These are phyloP conservation scores for Nicotiana paniculata DNA, from an alignment of 257 asterid genomes.

Conservation along the genomic window DNA sequence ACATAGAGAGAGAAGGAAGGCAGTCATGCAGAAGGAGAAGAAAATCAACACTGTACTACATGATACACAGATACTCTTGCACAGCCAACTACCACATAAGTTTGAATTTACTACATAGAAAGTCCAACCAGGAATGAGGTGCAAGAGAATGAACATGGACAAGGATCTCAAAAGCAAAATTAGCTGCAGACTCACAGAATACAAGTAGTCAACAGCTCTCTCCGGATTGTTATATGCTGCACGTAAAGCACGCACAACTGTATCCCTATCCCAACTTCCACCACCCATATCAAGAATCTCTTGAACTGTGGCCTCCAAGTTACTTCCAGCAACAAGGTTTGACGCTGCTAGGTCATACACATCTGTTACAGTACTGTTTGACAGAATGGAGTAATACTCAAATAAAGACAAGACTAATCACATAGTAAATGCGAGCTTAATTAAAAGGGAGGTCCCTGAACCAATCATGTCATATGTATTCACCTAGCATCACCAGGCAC, in stretches of 20 bases:
- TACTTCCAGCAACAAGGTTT: conserved; percentile 75
- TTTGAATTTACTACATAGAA: neutral
- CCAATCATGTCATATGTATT: conserved; percentile 24
- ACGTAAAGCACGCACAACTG: conserved; percentile 70
- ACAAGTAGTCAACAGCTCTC: conserved; percentile 86
- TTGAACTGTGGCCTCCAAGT: conserved; percentile 68
- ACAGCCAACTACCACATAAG: neutral
- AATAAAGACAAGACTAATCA: neutral
- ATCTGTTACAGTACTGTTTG: conserved; percentile 49
- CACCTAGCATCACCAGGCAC: conserved; percentile 37
- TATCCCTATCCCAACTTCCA: conserved; percentile 88
- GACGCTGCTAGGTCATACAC: conserved; percentile 87
- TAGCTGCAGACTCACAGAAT: conserved; percentile 54
- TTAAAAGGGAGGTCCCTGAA: neutral
- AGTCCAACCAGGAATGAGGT: neutral
- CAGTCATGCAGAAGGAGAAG: neutral
- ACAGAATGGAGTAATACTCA: neutral
- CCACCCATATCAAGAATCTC: conserved; percentile 92
- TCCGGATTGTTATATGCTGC: conserved; percentile 91
- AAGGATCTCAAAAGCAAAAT: neutral
- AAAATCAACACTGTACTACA: neutral
- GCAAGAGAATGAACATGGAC: neutral
- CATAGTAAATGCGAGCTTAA: neutral
- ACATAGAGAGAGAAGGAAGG: neutral
- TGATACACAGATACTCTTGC: neutral